Base-by-base conservation (phyloP, 1,284 basidiomycete species). In the Ceratobasidium papillatum region DNA sequence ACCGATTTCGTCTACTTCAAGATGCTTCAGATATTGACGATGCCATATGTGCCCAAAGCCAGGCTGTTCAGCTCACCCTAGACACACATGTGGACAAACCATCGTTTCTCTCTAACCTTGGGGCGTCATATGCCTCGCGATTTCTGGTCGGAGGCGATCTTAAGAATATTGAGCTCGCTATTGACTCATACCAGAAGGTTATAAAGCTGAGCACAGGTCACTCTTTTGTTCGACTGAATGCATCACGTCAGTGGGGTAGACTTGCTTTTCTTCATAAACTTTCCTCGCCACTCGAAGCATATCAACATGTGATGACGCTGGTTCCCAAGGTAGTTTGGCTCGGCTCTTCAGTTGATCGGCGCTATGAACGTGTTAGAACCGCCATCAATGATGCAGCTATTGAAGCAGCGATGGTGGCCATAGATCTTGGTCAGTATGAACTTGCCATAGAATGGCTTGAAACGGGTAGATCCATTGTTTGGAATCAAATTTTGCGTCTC, bases 301-400 rank as follows among this genome's bases (percentile, higher is more conserved):
- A 58, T 17, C 1, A 5, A 2, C 30, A 49, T 34, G 30, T 27
- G 3, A 17, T 34, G 5, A 30, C 14, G 30, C 62, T 64, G 9
- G 19, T 65, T 3, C 63, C 63, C 12, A 22, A 51, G 14, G 43
- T 65, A 22, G 45, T 52, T 22, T 65, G 63, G 63, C 63, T 65
- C 17, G 63, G 63, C 2, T 14, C 22, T n/a, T 34, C 47, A 1
- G 19, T 51, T 32, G 9, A 32, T 3, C 45, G 30, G 3, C 45
- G 63, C 11, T 65, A 65, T 19, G 3, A 34, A 22, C 9, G 34
- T 7, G 22, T 65, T 47, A 3, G 14, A 2, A 8, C 22, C 27
- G 17, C 3, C 14, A 12, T 65, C 30, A 27, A 25, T 17, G 63
- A 32, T 36, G 3, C 52, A 2, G 25, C 47, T 12, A 52, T 32